Conservation (phyloP, 2,329 filamentous ascomycete genomes). For the Colletotrichum acutatum region DNA sequence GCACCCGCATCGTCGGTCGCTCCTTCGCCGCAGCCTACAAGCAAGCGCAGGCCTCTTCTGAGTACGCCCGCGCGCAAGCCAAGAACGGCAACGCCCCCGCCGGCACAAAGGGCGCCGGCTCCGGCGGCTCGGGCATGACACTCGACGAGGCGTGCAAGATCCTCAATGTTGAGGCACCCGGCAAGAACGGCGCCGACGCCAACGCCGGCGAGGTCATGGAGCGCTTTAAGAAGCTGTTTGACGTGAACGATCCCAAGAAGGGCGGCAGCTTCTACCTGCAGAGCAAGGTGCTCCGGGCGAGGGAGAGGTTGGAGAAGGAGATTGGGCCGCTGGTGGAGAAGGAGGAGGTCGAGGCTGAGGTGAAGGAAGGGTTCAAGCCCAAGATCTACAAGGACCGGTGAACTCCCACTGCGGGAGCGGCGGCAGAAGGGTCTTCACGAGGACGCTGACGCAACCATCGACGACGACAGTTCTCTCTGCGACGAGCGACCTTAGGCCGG, state of each 20-base stretch:
- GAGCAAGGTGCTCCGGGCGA: constrained; percentile 92
- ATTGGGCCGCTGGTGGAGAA: constrained; percentile 77
- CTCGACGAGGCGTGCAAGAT: constrained; percentile 98
- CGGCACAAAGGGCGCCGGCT: constrained; percentile 47
- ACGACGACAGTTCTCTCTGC: not conserved
- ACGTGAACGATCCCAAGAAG: constrained; percentile 93
- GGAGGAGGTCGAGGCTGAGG: constrained; percentile 79
- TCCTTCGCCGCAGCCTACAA: constrained; percentile 95
- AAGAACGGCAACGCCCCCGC: constrained; percentile 62
- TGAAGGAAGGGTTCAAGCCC: constrained; percentile 90
- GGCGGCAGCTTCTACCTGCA: constrained; percentile 98
- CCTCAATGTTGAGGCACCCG: constrained; percentile 90
- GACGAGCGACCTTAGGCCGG: not conserved
- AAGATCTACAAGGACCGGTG: constrained; percentile 86
- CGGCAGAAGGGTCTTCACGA: not conserved
- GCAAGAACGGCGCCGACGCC: constrained; percentile 72
- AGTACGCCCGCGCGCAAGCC: constrained; percentile 80
- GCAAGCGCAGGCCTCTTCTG: constrained; percentile 88
- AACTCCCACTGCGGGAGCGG: not conserved
- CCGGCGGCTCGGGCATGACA: constrained; percentile 77
- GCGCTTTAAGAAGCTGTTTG: constrained; percentile 94
- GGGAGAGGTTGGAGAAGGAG: constrained; percentile 92
- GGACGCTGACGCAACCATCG: not conserved
- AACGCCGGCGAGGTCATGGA: constrained; percentile 84
- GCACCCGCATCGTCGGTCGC: constrained; percentile 89